phyloP scores from a whole-genome alignment of 1,284 basidiomycete genomes.

The Rhodotorula sp. region DNA sequence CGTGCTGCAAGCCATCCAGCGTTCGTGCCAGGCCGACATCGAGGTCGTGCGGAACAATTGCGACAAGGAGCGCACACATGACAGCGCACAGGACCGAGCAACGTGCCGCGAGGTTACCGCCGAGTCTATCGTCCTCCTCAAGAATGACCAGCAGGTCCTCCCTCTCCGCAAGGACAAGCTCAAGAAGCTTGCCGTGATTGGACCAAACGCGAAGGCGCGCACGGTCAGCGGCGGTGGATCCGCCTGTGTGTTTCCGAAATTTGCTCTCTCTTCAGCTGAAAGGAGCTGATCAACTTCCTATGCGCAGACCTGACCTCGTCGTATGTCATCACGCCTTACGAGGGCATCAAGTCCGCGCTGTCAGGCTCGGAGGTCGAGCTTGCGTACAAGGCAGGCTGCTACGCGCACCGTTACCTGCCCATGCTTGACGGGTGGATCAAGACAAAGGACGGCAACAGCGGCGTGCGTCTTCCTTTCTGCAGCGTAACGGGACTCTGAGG shows the following conservation, averaged over 20 bases:
- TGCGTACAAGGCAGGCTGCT: constrained; percentile 53
- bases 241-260: constrained; percentile 53
- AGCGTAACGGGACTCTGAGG: neutral
- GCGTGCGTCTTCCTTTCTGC: neutral
- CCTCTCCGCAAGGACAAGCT: constrained; percentile 58
- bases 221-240: constrained; percentile 75
- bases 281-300: neutral
- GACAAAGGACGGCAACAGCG: neutral
- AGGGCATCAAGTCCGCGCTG: constrained; percentile 60
- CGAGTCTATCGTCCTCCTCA: constrained; percentile 67
- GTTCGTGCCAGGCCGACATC: constrained; percentile 26
- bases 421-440: constrained; percentile 26
- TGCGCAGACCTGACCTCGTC: constrained; percentile 53
- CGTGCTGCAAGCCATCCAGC: constrained; percentile 15
- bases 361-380: constrained; percentile 48
- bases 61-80: constrained; percentile 1
- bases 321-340: constrained; percentile 67
- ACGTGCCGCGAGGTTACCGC: constrained; percentile 64
- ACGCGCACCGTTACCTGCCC: constrained; percentile 40
- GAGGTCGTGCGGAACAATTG: constrained; percentile 13
- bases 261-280: constrained; percentile 54
- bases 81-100: constrained; percentile 50
- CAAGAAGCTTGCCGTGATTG: constrained; percentile 71
- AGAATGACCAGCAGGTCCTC: constrained; percentile 62
- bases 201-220: constrained; percentile 60